A percentile compares a stretch with the other conserved stretches of the same genome.
These are phyloP conservation scores for Megacollybia marginata DNA, from an alignment of 768 basidiomycete genomes.

Conservation along the genomic window DNA sequence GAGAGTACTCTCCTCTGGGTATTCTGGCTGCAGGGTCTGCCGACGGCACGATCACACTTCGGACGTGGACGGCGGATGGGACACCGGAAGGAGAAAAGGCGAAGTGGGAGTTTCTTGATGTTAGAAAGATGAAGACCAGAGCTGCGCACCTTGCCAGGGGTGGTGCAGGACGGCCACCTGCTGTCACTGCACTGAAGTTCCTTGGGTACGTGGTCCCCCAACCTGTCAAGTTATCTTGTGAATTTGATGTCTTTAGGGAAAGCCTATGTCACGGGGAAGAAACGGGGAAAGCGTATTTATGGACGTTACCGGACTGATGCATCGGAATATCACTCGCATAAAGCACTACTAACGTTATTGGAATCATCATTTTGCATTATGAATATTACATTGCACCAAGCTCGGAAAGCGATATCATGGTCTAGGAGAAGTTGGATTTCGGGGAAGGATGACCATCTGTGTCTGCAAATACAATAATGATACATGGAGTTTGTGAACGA, in stretches of 20 bases:
- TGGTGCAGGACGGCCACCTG: constrained; percentile 31
- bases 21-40: constrained; percentile 75
- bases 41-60: constrained; percentile 70
- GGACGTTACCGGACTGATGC: constrained; percentile 49
- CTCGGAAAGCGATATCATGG: too few relatives aligned
- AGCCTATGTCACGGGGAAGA: constrained; percentile 59
- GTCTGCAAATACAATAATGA: too few relatives aligned
- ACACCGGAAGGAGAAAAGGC: constrained; percentile 62
- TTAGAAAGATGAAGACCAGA: constrained; percentile 60
- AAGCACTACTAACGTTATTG: background rate
- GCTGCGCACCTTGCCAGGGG: constrained; percentile 9
- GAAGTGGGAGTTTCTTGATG: constrained; percentile 65
- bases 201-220: constrained; percentile 48
- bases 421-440: too few relatives aligned
- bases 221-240: constrained; percentile 1
- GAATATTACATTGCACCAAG: background rate
- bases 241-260: constrained; percentile 31
- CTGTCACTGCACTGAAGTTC: constrained; percentile 76
- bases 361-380: background rate
- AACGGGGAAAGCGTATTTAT: constrained; percentile 49
- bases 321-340: background rate
- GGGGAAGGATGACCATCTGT: too few relatives aligned
- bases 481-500: too few relatives aligned
- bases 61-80: constrained; percentile 78
- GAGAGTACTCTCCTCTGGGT: constrained; percentile 75